Percentiles rank a stretch among this genome's conserved stretches.
Conservation (phyloP, 2,329 filamentous ascomycete genomes). For the Neonectria faginata region DNA sequence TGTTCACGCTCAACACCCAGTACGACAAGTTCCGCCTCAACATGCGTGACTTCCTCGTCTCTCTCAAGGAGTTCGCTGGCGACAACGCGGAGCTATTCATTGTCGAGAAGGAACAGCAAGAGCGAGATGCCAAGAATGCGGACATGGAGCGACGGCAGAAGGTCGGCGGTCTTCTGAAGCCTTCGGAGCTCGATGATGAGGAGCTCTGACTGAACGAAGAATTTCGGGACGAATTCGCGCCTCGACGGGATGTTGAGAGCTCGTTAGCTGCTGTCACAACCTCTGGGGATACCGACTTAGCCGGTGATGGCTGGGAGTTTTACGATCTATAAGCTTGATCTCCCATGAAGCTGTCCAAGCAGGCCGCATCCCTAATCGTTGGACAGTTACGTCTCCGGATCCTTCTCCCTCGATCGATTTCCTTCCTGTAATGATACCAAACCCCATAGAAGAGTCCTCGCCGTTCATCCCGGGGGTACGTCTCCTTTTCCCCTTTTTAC, state of each 20-base stretch:
- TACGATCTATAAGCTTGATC: conserved; percentile 65
- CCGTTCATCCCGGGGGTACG: conserved; percentile 33
- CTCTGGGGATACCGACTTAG: conserved; percentile 43
- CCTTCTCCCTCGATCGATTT: conserved; percentile 39
- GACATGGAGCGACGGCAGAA: conserved; percentile 94
- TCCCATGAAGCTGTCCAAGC: conserved; percentile 14
- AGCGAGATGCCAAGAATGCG: conserved; percentile 84
- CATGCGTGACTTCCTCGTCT: conserved; percentile 96
- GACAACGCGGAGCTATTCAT: conserved; percentile 95
- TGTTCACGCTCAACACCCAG: conserved; percentile 90
- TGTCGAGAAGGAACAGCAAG: conserved; percentile 94
- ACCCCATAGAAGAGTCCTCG: conserved; percentile 46
- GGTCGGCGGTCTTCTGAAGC: conserved; percentile 95
- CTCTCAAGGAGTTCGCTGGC: conserved; percentile 94
- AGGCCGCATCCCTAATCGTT: not conserved
- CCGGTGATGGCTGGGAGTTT: conserved; percentile 72
- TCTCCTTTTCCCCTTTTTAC: conserved; percentile 28
- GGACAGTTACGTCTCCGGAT: conserved; percentile 20
- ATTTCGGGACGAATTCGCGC: conserved; percentile 70
- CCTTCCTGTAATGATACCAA: conserved; percentile 49
- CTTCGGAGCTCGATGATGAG: conserved; percentile 93
- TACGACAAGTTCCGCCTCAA: conserved; percentile 96
- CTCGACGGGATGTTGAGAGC: conserved; percentile 46
- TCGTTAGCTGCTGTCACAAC: conserved; percentile 40
- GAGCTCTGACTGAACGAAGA: conserved; percentile 87